Evolutionary conservation across 352 stramenopile species (phyloP).

Genomic region (Aphanomyces stellatus): DNA sequence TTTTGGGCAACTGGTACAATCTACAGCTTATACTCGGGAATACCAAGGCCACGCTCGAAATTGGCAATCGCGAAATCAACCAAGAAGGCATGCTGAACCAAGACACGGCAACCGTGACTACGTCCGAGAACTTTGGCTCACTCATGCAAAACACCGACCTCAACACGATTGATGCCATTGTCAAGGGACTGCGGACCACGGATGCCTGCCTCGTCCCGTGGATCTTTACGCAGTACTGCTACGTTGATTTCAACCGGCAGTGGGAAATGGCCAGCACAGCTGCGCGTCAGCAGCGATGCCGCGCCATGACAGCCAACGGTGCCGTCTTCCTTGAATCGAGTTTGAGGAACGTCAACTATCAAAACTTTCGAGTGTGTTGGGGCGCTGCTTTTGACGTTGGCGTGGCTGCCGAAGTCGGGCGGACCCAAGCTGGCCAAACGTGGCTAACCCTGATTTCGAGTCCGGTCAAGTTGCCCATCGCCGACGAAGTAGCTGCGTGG

Average conservation of each 20-base stretch:
- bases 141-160: neutral
- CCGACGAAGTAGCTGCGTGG: neutral
- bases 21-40: neutral
- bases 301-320: neutral
- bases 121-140: neutral
- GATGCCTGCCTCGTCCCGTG: constrained; percentile 2
- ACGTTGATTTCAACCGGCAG: neutral
- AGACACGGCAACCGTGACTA: neutral
- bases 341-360: neutral
- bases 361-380: neutral
- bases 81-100: neutral
- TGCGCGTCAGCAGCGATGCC: neutral
- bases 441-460: too few species aligned
- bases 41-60: neutral
- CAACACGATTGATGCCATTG: neutral
- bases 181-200: neutral
- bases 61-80: neutral
- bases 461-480: neutral
- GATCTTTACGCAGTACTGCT: constrained; percentile 18
- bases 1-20: neutral
- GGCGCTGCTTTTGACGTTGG: neutral
- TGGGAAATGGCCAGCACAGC: constrained; percentile 6
- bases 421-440: neutral
- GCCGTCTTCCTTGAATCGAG: constrained; percentile 10
- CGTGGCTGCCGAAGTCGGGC: neutral